Conservation (phyloP, 2,329 filamentous ascomycete species). For the Curvularia sp. region DNA sequence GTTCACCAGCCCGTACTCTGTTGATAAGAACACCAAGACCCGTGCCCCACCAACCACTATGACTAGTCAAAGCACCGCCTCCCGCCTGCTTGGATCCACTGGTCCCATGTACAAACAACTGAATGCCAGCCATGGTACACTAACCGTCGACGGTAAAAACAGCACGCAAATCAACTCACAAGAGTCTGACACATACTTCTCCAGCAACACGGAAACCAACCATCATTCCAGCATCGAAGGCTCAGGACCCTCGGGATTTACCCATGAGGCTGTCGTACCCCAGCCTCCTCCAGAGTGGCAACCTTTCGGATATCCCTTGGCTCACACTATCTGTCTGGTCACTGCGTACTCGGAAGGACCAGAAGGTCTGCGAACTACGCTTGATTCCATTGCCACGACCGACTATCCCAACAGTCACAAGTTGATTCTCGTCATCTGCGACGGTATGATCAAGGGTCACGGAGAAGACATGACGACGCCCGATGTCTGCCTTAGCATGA, state of each 20-base stretch:
- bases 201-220: constrained; percentile 51
- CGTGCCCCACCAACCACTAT: constrained; percentile 82
- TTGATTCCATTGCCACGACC: constrained; percentile 95
- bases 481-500: constrained; percentile 89
- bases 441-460: constrained; percentile 96
- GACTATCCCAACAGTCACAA: constrained; percentile 99
- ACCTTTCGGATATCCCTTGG: constrained; percentile 93
- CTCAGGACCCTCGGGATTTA: constrained; percentile 88
- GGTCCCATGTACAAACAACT: constrained; percentile 70
- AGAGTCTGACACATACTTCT: constrained; percentile 55
- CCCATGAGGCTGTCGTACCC: constrained; percentile 93
- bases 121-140: constrained; percentile 64
- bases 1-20: constrained; percentile 88
- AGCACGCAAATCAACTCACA: constrained; percentile 23
- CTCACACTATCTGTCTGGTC: constrained; percentile 91
- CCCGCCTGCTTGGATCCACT: constrained; percentile 73
- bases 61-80: constrained; percentile 83
- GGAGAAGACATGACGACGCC: constrained; percentile 88
- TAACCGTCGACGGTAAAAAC: constrained; percentile 55
- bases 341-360: constrained; percentile 97
- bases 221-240: constrained; percentile 69
- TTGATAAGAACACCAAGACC: constrained; percentile 66
- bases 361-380: constrained; percentile 87
- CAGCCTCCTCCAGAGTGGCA: constrained; percentile 97
- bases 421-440: constrained; percentile 92